phyloP scores from a whole-genome alignment of 495 filamentous ascomycete genomes.

The Xylaria curta region DNA sequence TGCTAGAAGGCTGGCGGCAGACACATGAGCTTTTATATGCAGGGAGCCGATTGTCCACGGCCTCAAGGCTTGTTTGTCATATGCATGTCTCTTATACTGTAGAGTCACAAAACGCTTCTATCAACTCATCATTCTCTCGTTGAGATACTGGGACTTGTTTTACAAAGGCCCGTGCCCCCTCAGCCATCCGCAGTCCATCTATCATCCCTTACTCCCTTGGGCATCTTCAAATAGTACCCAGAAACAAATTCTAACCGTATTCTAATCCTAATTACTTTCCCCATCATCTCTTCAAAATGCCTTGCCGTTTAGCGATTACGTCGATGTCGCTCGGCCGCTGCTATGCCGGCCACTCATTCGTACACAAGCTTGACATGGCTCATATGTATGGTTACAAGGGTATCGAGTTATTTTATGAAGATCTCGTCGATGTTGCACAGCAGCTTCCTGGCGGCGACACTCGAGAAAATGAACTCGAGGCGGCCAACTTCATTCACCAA shows the following conservation, averaged over 20 bases:
- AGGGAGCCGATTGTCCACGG: conserved; percentile 31
- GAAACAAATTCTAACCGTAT: background rate
- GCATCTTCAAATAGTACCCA: background rate
- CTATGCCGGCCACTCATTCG: conserved; percentile 62
- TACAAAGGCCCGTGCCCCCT: conserved; percentile 2
- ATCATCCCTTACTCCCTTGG: background rate
- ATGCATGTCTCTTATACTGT: background rate
- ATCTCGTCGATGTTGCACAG: conserved; percentile 67
- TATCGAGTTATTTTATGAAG: conserved; percentile 83
- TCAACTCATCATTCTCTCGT: background rate
- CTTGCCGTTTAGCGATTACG: conserved; percentile 59
- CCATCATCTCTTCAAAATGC: conserved; percentile 35
- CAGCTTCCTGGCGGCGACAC: conserved; percentile 39
- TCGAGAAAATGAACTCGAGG: conserved; percentile 58
- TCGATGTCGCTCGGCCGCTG: conserved; percentile 76
- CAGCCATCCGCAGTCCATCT: background rate
- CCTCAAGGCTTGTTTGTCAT: conserved; percentile 21
- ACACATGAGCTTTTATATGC: conserved; percentile 26
- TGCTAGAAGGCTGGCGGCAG: background rate
- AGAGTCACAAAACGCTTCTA: background rate
- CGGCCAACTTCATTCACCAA: conserved; percentile 60
- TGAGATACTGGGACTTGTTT: background rate
- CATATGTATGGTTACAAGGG: conserved; percentile 68
- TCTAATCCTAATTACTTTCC: background rate
- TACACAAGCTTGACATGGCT: conserved; percentile 70